Evolutionary conservation across 106 monocot species (phyloP), one percentile per base, ranked within the genome.

Genomic region (Allium fistulosum): DNA sequence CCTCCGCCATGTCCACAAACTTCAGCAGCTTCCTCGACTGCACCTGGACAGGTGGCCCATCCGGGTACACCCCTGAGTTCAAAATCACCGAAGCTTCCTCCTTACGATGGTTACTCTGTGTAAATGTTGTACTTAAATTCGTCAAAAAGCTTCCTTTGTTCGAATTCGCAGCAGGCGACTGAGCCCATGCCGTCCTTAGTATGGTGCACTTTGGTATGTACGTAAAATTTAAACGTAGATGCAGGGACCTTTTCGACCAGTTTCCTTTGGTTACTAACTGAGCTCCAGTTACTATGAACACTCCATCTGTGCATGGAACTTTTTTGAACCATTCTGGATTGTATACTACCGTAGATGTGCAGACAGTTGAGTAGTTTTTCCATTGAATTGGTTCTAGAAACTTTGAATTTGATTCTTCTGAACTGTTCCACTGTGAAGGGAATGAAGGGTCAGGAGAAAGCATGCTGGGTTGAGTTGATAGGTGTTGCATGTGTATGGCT

Each of bases 401-500:
- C 9, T 60, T 74, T 1, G 78, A 17, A 15, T 65, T 78, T 0
- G 80, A 82, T 10, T 92, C 92, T 70, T 92, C 91, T 7, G 85
- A 86, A 46, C 83, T 80, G 18, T 75, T 79, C 91, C 91, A 96
- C 52, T 74, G 73, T 14, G 82, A 73, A 58, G 80, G 72, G 22
- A 83, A 75, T 6, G 74, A 75, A 47, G 48, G 26, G 18, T 87
- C 74, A 10, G 71, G 22, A 26, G 76, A 65, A 11, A 91, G 63
- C 82, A 96, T 88, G 60, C 88, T 80, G n/a, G 96, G 96, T 45
- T 88, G 15, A 48, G 74, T 86, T 15, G 96, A 88, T 28, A 96
- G 96, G 82, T 96, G 96, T 51, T 92, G 88, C 2, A 92, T 69
- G 53, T 96, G 91, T 62, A 92, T 76, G 18, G 91, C 91, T 28